Evolutionary conservation across 441 rosid genomes (phyloP).

Genomic region (Oxalis stricta): DNA sequence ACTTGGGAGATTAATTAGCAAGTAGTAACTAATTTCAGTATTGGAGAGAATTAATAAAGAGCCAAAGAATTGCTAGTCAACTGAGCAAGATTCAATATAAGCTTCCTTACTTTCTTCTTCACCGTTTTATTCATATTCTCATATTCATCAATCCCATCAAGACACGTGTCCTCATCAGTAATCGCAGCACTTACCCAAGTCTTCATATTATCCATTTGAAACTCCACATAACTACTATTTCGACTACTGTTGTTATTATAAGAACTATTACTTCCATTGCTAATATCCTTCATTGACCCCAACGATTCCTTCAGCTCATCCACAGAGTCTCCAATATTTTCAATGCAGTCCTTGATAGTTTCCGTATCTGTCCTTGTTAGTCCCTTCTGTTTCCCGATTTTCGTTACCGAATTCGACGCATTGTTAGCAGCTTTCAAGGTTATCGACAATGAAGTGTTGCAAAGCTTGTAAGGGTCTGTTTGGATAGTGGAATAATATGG

Average conservation of each 20-base stretch:
- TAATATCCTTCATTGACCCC: conserved; percentile 15
- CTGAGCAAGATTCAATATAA: conserved; percentile 21
- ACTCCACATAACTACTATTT: conserved; percentile 9
- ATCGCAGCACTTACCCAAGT: conserved; percentile 58
- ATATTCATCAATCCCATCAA: conserved; percentile 50
- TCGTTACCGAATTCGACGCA: conserved; percentile 15
- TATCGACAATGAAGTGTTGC: conserved; percentile 27
- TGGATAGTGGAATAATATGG: conserved; percentile 29
- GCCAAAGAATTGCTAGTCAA: conserved; percentile 63
- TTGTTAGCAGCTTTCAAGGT: conserved; percentile 25
- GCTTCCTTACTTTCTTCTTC: conserved; percentile 27
- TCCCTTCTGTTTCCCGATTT: conserved; percentile 16
- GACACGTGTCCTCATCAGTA: conserved; percentile 56
- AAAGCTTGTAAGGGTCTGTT: conserved; percentile 35
- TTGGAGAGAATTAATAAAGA: conserved; percentile 27
- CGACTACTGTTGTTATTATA: too few relatives aligned
- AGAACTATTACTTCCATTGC: too few relatives aligned
- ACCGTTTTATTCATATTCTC: conserved; percentile 19
- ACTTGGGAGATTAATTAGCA: too few relatives aligned
- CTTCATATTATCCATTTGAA: conserved; percentile 26
- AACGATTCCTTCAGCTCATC: conserved; percentile 38
- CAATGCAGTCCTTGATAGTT: conserved; percentile 41
- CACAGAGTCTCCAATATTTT: conserved; percentile 25
- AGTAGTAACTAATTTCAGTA: too few relatives aligned
- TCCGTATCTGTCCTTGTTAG: conserved; percentile 21